These are phyloP conservation scores for Diaporthe sp. DNA, from an alignment of 2,329 filamentous ascomycete genomes.

Conservation along the genomic window DNA sequence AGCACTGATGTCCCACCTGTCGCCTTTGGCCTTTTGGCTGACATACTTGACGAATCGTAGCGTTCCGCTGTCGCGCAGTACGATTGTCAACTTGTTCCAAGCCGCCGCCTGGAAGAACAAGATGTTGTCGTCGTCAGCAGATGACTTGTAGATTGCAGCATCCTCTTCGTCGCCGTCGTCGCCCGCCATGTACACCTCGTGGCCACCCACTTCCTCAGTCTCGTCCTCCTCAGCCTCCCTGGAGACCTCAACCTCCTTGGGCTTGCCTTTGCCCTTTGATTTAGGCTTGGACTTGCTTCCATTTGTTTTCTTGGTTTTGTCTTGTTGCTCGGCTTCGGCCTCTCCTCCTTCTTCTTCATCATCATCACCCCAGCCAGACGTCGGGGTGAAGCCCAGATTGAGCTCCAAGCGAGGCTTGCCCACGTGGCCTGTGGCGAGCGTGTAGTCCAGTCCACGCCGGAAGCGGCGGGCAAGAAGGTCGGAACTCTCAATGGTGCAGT, in stretches of 20 bases:
- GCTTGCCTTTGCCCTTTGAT: slow-evolving; percentile 50
- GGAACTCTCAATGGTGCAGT: slow-evolving; percentile 77
- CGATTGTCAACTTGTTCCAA: slow-evolving; percentile 95
- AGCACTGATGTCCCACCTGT: slow-evolving; percentile 91
- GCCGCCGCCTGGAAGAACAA: slow-evolving; percentile 72
- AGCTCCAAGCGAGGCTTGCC: slow-evolving; percentile 86
- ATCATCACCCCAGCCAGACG: slow-evolving; percentile 84
- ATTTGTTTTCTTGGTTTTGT: slow-evolving; percentile 47
- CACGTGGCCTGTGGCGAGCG: slow-evolving; percentile 87
- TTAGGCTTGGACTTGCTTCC: slow-evolving; percentile 48
- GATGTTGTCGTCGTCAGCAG: slow-evolving; percentile 80
- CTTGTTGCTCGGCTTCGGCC: slow-evolving; percentile 54
- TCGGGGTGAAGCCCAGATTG: slow-evolving; percentile 88
- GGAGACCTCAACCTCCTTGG: slow-evolving; percentile 46
- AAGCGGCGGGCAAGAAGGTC: slow-evolving; percentile 90
- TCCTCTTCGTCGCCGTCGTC: slow-evolving; percentile 76
- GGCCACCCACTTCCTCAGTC: slow-evolving; percentile 75
- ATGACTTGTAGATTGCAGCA: slow-evolving; percentile 88
- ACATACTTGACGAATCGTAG: slow-evolving; percentile 98
- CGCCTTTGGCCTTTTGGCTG: slow-evolving; percentile 82
- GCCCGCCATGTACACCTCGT: slow-evolving; percentile 94
- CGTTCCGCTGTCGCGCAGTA: slow-evolving; percentile 86
- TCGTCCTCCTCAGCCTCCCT: slow-evolving; percentile 45
- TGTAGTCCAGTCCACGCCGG: slow-evolving; percentile 89
- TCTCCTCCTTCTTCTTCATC: slow-evolving; percentile 67